These are phyloP conservation scores for Penicillium egyptiacum DNA, from an alignment of 495 filamentous ascomycete genomes.

Conservation along the genomic window DNA sequence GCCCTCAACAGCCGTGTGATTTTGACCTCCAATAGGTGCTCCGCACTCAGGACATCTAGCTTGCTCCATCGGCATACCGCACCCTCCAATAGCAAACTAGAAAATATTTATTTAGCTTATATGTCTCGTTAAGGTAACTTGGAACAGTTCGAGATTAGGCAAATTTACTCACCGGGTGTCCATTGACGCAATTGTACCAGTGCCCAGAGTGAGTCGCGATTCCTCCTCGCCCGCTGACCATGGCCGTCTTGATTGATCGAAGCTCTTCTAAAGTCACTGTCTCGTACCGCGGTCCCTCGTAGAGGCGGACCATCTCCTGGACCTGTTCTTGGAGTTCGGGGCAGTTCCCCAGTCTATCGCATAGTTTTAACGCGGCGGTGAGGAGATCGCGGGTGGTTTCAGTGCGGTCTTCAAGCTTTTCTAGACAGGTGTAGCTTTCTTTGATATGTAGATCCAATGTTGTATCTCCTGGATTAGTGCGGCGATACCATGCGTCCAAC, in stretches of 20 bases:
- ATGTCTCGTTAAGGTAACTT: too few relatives aligned
- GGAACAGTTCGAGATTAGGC: too few relatives aligned
- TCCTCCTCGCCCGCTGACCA: conserved; percentile 17
- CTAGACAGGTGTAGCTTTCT: too few relatives aligned
- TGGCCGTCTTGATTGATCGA: conserved; percentile 13
- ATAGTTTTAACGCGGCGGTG: conserved; percentile 5
- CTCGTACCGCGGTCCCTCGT: conserved; percentile 15
- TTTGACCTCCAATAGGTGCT: conserved; percentile 15
- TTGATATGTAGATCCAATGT: too few relatives aligned
- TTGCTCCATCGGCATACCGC: conserved; percentile 21
- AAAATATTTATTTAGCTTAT: too few relatives aligned
- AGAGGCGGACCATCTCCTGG: conserved; percentile 14
- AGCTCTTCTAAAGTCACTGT: conserved; percentile 16
- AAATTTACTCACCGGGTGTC: conserved; percentile 18
- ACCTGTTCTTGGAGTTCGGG: conserved; percentile 11
- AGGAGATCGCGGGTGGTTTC: conserved; percentile 9
- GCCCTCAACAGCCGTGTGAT: conserved; percentile 11
- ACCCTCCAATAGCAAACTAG: conserved; percentile 21
- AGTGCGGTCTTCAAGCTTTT: neutral
- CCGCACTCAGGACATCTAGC: conserved; percentile 18
- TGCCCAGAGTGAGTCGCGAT: conserved; percentile 21
- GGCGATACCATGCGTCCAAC: conserved; percentile 11
- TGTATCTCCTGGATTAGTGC: conserved; percentile 2
- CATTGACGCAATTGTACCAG: conserved; percentile 23
- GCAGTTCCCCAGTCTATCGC: conserved; percentile 7